Conservation (phyloP, 805 yeast genomes). For the Saccharomycodes ludwigii region DNA sequence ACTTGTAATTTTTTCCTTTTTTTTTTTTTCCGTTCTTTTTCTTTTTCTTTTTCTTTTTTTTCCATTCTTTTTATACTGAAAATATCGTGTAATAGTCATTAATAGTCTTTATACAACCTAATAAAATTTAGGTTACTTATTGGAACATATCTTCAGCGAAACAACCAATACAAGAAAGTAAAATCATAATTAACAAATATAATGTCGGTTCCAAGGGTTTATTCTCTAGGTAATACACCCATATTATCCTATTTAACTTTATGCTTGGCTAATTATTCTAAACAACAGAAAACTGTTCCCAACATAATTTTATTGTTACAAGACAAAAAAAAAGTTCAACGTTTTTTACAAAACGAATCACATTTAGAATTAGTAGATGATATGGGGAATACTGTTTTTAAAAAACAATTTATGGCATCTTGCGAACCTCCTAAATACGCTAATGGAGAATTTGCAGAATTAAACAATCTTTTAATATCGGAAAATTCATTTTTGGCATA, state of each 20-base stretch:
- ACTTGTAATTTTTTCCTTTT: background rate
- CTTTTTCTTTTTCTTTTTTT: background rate
- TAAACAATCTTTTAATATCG: conserved; percentile 45
- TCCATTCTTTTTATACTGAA: background rate
- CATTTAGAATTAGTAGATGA: conserved; percentile 20
- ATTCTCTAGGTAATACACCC: conserved; percentile 33
- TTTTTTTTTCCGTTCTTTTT: background rate
- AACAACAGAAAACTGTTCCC: conserved; percentile 25
- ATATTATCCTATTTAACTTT: conserved; percentile 30
- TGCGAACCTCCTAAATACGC: conserved; percentile 20
- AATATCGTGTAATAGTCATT: too few species aligned
- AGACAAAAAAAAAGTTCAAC: conserved; percentile 28
- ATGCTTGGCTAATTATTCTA: conserved; percentile 30
- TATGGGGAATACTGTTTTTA: conserved; percentile 8
- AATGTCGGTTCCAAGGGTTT: conserved; percentile 23
- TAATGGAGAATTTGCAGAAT: conserved; percentile 20
- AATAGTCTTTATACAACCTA: too few species aligned
- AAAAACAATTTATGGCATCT: conserved; percentile 21
- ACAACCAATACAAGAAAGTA: background rate
- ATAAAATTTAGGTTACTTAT: too few species aligned
- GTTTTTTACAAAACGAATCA: conserved; percentile 30
- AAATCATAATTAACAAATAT: conserved; percentile 5
- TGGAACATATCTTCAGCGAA: background rate
- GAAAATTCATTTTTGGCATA: too few species aligned
- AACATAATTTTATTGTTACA: conserved; percentile 30